Evolutionary conservation across 306 rosid genomes (phyloP), one percentile per base, ranked within the genome.

Genomic region (Castanea mollissima): DNA sequence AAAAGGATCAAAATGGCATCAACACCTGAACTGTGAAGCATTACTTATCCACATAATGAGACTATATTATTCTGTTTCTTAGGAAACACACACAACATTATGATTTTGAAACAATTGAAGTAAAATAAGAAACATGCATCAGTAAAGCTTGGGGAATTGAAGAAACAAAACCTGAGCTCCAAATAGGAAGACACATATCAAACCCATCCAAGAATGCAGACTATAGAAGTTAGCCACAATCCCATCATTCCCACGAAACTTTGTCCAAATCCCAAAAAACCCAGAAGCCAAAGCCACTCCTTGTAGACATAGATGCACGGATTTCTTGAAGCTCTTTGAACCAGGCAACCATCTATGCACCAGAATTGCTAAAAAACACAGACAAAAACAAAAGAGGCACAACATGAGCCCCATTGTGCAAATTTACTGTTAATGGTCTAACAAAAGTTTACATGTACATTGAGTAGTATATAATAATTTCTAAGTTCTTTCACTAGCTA

Each of bases 191-290:
- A 95, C 71, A 71, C 92, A 91, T 21, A 86, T 46, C 85, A 92
- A 82, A 80, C 99, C 99, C 98, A 95, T 90, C 99, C 99, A 95
- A 71, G 99, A 95, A 87, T 92, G 99, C 1, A 95, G 69, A 80
- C 97, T 95, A 35, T 81, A 92, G 87, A 95, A 95, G 82, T 95
- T 93, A 32, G 91, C 96, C 74, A 91, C 89, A 84, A 95, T 44
- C 54, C 99, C 94, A 55, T 85, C 75, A 2, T 83, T 56, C 38
- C 88, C 88, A 2, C 89, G 97, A 68, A 95, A 95, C 35, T 59
- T 92, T 4, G 98, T 95, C 98, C 98, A 92, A 81, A 93, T 89
- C 79, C 99, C 98, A 82, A 83, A 85, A 2, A 93, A 71, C 67
- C 96, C 99, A 82, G 72, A 95, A 77, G 81, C 81, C 79, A 95